A percentile compares a stretch with the other conserved stretches of the same genome.
Evolutionary conservation across 106 monocot species (phyloP).

Genomic region (Chionographis japonica): DNA sequence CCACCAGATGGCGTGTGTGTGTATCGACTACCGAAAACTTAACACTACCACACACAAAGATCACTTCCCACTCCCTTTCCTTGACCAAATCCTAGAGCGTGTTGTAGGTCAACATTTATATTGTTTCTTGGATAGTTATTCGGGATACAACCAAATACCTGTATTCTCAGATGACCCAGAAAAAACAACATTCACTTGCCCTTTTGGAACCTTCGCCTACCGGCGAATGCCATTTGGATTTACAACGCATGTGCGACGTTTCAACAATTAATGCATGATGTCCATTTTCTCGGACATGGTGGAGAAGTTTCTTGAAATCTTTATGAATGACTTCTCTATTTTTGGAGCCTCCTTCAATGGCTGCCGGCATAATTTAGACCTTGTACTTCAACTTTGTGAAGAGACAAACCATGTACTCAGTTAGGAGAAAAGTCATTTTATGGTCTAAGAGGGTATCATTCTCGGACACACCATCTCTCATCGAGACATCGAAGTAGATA

Average conservation of each 20-base stretch:
- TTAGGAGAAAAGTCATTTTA: conserved; percentile 20
- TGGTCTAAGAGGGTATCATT: conserved; percentile 12
- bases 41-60: conserved; percentile 14
- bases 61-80: conserved; percentile 15
- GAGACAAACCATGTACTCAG: neutral
- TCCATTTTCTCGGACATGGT: conserved; percentile 8
- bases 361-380: neutral
- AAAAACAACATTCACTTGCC: conserved; percentile 5
- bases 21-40: conserved; percentile 12
- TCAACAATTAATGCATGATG: conserved; percentile 2
- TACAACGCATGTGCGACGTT: neutral
- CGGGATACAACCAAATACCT: neutral
- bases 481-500: conserved; percentile 17
- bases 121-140: conserved; percentile 13
- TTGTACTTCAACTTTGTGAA: neutral
- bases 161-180: neutral
- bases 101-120: neutral
- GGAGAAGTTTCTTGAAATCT: conserved; percentile 9
- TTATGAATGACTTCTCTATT: conserved; percentile 19
- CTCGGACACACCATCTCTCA: conserved; percentile 7
- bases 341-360: conserved; percentile 1
- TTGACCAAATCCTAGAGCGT: conserved; percentile 16
- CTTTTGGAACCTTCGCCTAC: conserved; percentile 12
- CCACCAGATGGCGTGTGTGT: conserved; percentile 5
- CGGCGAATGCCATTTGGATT: conserved; percentile 8